These are phyloP conservation scores for Backusella westeae DNA, from an alignment of 192 early-diverging fungal species.

Conservation along the genomic window DNA sequence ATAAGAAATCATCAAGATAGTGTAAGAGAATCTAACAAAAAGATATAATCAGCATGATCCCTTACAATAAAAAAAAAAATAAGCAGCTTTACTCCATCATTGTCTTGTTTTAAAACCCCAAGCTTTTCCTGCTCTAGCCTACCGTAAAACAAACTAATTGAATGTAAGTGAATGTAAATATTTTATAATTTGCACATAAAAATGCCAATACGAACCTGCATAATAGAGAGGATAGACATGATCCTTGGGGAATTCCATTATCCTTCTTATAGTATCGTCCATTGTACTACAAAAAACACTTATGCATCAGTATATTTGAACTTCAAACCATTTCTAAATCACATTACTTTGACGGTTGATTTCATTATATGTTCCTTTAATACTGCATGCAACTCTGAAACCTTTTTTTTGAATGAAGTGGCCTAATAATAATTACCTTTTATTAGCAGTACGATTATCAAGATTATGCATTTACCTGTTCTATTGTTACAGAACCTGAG, in stretches of 20 bases:
- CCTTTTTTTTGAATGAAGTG: not conserved
- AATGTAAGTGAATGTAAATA: not conserved
- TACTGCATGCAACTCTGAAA: not conserved
- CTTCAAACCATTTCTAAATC: not conserved
- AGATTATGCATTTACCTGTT: not conserved
- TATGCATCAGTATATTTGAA: not conserved
- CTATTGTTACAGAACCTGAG: not conserved
- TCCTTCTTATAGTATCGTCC: not conserved
- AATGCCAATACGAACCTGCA: not conserved
- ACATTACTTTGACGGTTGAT: not conserved
- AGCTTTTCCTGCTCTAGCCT: not conserved
- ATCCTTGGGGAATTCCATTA: constrained; percentile 5
- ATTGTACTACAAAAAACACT: not conserved
- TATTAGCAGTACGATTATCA: no score
- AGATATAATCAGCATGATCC: no score
- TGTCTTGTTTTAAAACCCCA: not conserved
- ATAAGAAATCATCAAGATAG: constrained; percentile 9
- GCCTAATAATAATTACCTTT: not conserved
- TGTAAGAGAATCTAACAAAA: not conserved
- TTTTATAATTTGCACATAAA: not conserved
- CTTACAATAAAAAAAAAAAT: no score
- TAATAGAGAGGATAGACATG: not conserved
- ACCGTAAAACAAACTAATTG: not conserved
- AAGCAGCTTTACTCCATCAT: not conserved
- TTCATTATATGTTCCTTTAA: not conserved